Base-by-base conservation (phyloP, 768 basidiomycete species). In the Cystobasidium ongulense region DNA sequence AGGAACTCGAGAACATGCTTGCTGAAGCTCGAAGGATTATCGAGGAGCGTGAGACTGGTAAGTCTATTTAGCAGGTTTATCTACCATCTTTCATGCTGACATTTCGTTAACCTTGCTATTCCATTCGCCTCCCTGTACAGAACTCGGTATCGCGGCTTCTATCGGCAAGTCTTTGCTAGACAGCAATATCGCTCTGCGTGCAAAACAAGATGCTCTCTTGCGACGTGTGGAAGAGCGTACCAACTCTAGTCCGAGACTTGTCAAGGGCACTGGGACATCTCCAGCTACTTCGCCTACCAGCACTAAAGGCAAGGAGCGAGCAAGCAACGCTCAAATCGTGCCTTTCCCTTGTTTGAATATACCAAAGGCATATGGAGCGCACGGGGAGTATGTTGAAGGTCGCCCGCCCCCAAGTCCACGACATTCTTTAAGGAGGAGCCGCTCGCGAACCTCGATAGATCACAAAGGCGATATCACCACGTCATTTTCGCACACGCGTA, bases 131-230 rank as follows among this genome's bases (percentile, higher is more conserved):
- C 52, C 25, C 23, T 71, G 61, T 61, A 46, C 73, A 87, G 90
- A 92, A 78, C 85, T 91, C 59, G 85, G 85, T 52, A 78, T 87
- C 57, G 88, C 89, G 29, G 87, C 89, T 39, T 85, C 86, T 21
- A 85, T 87, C 57, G 87, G 86, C 82, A 89, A 89, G 83, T 86
- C 81, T 63, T 81, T 91, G 72, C 88, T 89, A 76, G 85, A 89
- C 66, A 86, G 86, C 77, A 90, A 89, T 78, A 82, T 87, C 29
- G 82, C 85, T 31, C 83, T 92, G 76, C 88, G 88, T 82, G 84
- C 83, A 35, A 88, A 87, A 77, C 90, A 91, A 79, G 86, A 90
- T 77, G 86, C 86, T 11, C 82, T 92, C 36, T 83, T 91, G 23
- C 83, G 88, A 0, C 86, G 88, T 25, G 81, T 90, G 13, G 29